Evolutionary conservation across 208 protist genomes (phyloP), one percentile per base, ranked within the genome.

Genomic region (Crithidia sp.): DNA sequence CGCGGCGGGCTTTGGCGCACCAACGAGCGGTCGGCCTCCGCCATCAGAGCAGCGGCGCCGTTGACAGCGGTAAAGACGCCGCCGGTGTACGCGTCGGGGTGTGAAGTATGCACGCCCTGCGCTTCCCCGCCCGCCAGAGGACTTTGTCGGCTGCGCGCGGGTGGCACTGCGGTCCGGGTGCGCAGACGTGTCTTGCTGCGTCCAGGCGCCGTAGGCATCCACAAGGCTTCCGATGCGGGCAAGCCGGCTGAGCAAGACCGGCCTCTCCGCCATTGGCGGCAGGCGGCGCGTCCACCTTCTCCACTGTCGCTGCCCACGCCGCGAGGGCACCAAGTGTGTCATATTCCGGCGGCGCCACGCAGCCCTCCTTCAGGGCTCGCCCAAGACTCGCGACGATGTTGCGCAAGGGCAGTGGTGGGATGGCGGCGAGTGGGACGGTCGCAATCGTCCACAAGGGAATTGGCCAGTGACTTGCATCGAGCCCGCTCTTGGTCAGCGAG

Each of bases 11-110:
- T 17, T 10, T 53, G 54, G 7, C 41, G 62, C 6, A 17, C 13
- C 14, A 60, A 40, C 17, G 63, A 55, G 37, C 47, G 45, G 47
- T 55, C 45, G 43, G 72, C 68, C 7, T 56, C 44, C 8, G 76
- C 69, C 52, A 81, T 62, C 37, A 72, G 41, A 17, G 64, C 69
- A 45, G 40, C 58, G 0, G 54, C 44, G 5, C 50, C 67, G 14
- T 56, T 75, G 28, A 71, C 40, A 14, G 69, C 16, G 7, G 70
- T 71, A 49, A 81, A 81, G 47, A 69, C 69, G 49, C 76, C 76
- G 37, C 56, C 63, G 8, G 67, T 62, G 55, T 43, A 69, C 17
- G 57, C 4, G 16, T 73, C 57, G 19, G 52, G 52, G 67, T 17
- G 67, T 13, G 16, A 59, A 43, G 17, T 9, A 44, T 60, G 43